Evolutionary conservation across 2,329 filamentous ascomycete species (phyloP).

Genomic region (Pestalotiopsis fici): DNA sequence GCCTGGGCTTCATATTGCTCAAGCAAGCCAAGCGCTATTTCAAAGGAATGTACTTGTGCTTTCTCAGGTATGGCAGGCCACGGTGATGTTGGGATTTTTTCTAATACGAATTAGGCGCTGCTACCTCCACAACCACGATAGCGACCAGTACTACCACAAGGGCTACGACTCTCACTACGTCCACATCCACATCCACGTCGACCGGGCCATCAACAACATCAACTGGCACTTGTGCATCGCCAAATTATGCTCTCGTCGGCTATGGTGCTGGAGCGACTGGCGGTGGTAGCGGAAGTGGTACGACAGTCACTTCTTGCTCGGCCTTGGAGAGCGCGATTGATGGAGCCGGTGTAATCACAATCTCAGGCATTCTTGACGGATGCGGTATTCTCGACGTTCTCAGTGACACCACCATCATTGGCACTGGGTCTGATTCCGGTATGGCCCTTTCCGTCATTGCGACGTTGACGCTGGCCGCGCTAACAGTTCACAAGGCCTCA

Average conservation of each 20-base stretch:
- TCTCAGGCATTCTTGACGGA: slow-evolving; percentile 44
- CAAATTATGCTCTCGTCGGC: slow-evolving; percentile 28
- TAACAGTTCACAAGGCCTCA: slow-evolving; percentile 30
- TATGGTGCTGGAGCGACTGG: slow-evolving; percentile 42
- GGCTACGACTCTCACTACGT: slow-evolving; percentile 17
- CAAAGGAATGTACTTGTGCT: slow-evolving; percentile 30
- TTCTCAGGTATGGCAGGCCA: slow-evolving; percentile 18
- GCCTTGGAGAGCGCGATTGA: slow-evolving; percentile 38
- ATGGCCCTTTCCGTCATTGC: slow-evolving; percentile 1
- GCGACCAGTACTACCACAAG: slow-evolving; percentile 1
- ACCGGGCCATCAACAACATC: slow-evolving; percentile 12
- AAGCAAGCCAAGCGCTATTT: slow-evolving; percentile 27
- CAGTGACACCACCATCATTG: slow-evolving; percentile 53
- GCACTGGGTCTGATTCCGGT: slow-evolving; percentile 44
- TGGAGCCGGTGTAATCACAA: slow-evolving; percentile 42
- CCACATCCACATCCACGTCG: slow-evolving; percentile 14
- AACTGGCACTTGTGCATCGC: slow-evolving; percentile 16
- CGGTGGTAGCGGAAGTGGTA: slow-evolving; percentile 42
- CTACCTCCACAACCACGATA: background rate
- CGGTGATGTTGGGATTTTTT: background rate
- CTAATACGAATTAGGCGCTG: background rate
- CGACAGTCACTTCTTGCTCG: slow-evolving; percentile 45
- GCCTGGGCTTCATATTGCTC: slow-evolving; percentile 23
- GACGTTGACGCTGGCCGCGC: slow-evolving; percentile 3
- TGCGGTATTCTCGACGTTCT: slow-evolving; percentile 44